Conservation (phyloP, 208 protist genomes). For the Porcisia deanei region DNA sequence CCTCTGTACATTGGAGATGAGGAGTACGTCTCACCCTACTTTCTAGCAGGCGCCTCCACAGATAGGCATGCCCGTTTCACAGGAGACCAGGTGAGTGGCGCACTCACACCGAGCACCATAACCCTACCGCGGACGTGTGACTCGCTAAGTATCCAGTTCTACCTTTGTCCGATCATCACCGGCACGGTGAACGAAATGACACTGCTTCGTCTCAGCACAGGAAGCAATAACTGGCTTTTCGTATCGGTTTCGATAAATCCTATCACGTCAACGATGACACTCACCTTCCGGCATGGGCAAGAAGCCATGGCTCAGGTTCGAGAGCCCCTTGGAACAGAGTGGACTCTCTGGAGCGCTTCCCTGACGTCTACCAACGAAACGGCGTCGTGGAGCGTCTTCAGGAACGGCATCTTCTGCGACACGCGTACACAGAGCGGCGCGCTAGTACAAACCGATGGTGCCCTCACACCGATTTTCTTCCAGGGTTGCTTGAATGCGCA, state of each 20-base stretch:
- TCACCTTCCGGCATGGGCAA: constrained; percentile 68
- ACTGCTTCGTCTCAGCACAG: constrained; percentile 43
- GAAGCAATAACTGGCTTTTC: constrained; percentile 58
- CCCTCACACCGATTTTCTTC: constrained; percentile 17
- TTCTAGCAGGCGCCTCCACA: constrained; percentile 27
- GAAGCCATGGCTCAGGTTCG: constrained; percentile 67
- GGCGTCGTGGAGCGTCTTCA: constrained; percentile 74
- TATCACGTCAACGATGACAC: constrained; percentile 39
- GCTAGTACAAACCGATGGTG: constrained; percentile 38
- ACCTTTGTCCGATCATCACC: constrained; percentile 42
- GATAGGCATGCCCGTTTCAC: constrained; percentile 31
- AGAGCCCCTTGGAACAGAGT: constrained; percentile 54
- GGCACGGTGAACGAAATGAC: constrained; percentile 39
- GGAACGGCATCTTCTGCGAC: constrained; percentile 60
- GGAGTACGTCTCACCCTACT: constrained; percentile 52
- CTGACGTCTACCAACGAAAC: constrained; percentile 57
- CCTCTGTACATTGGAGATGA: constrained; percentile 52
- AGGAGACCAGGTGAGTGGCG: constrained; percentile 41
- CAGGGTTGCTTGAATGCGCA: constrained; percentile 33
- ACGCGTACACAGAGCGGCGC: constrained; percentile 43
- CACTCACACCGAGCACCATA: constrained; percentile 37
- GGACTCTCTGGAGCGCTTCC: constrained; percentile 79
- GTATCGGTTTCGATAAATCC: constrained; percentile 50
- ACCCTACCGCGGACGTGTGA: constrained; percentile 56
- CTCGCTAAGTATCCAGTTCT: constrained; percentile 82